Percentiles rank a stretch among this genome's conserved stretches.
phyloP scores from a whole-genome alignment of 2,329 filamentous ascomycete genomes.

The Stagonosporopsis chrysanthemi region DNA sequence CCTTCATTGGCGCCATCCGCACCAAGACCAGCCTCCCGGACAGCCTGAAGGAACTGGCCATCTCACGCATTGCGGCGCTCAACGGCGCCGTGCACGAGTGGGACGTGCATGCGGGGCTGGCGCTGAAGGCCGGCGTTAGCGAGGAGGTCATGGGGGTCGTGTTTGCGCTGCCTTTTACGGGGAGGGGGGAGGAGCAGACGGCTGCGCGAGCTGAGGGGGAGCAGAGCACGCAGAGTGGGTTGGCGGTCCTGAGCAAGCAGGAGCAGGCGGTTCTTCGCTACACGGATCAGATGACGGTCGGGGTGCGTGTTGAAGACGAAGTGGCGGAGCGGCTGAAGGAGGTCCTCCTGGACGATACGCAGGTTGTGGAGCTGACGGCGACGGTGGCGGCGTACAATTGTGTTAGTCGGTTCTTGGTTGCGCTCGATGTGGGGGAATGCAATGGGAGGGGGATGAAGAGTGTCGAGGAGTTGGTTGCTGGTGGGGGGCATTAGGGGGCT shows the following conservation, averaged over 20 bases:
- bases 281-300: constrained; percentile 83
- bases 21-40: constrained; percentile 60
- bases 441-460: constrained; percentile 45
- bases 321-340: constrained; percentile 69
- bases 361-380: constrained; percentile 81
- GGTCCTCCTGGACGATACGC: constrained; percentile 70
- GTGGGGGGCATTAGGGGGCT: neutral
- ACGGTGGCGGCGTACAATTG: constrained; percentile 84
- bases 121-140: constrained; percentile 67
- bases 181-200: constrained; percentile 22
- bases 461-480: constrained; percentile 35
- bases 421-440: constrained; percentile 69
- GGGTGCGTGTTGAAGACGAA: constrained; percentile 72
- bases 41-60: constrained; percentile 75
- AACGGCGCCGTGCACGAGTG: constrained; percentile 89
- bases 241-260: constrained; percentile 48
- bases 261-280: constrained; percentile 77
- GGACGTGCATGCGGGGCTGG: constrained; percentile 74
- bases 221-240: constrained; percentile 16
- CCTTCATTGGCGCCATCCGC: constrained; percentile 65
- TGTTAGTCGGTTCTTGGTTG: constrained; percentile 83
- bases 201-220: neutral
- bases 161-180: constrained; percentile 28
- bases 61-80: constrained; percentile 81
- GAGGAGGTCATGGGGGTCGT: constrained; percentile 64